Conservation (phyloP, 1,284 basidiomycete species). For the Fomitopsis schrenkii region DNA sequence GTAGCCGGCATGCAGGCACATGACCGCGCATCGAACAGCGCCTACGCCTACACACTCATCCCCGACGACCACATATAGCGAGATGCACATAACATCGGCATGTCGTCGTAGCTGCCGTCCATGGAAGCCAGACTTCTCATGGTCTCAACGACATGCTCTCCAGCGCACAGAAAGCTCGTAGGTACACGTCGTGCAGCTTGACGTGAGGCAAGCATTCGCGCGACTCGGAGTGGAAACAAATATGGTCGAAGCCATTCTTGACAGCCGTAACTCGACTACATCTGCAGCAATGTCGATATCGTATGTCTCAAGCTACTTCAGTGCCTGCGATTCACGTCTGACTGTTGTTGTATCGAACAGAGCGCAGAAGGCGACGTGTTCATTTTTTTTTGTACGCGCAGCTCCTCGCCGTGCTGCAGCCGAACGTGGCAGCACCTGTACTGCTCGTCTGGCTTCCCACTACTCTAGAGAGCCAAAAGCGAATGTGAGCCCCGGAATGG, state of each 20-base stretch:
- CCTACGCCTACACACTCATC: too few species aligned
- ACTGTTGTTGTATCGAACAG: background rate
- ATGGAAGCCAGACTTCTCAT: conserved; percentile 27
- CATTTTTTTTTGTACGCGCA: background rate
- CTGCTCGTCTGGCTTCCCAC: too few species aligned
- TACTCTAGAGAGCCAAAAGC: too few species aligned
- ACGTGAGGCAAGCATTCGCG: conserved; percentile 28
- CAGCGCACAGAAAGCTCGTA: conserved; percentile 18
- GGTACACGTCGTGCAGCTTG: conserved; percentile 32
- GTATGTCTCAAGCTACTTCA: conserved; percentile 7
- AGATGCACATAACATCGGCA: conserved; percentile 12
- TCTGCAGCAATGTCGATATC: conserved; percentile 30
- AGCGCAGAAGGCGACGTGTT: background rate
- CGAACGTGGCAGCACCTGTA: too few species aligned
- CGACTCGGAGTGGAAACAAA: conserved; percentile 16
- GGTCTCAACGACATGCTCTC: conserved; percentile 23
- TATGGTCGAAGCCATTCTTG: conserved; percentile 22
- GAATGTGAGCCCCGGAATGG: background rate
- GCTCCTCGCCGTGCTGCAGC: too few species aligned
- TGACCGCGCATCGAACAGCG: too few species aligned
- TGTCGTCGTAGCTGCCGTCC: conserved; percentile 35
- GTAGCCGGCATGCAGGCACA: too few species aligned
- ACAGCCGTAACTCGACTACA: conserved; percentile 7
- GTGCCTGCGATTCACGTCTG: background rate
- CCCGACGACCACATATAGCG: too few species aligned